Conservation (phyloP, 352 stramenopile genomes). For the Pythium insidiosum region DNA sequence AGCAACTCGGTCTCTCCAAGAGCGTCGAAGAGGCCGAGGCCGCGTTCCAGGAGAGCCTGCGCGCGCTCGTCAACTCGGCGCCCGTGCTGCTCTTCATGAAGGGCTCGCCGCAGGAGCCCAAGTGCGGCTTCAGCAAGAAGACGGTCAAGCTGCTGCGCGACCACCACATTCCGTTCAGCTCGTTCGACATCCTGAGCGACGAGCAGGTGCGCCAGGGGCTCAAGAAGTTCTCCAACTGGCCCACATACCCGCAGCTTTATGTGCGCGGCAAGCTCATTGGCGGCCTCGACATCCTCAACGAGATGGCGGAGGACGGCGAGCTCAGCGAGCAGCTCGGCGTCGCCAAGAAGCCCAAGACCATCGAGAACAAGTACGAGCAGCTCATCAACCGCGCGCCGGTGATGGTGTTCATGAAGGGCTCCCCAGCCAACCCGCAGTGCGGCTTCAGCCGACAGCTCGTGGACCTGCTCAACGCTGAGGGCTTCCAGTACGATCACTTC, state of each 20-base stretch:
- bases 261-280: constrained; percentile 91
- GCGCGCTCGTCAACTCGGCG: constrained; percentile 78
- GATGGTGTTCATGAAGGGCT: constrained; percentile 99
- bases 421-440: constrained; percentile 89
- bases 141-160: constrained; percentile 86
- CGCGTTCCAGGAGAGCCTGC: constrained; percentile 79
- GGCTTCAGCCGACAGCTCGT: constrained; percentile 95
- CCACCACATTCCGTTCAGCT: constrained; percentile 88
- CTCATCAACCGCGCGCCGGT: constrained; percentile 87
- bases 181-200: constrained; percentile 94
- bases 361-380: constrained; percentile 81
- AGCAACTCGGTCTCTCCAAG: constrained; percentile 67
- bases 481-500: constrained; percentile 94
- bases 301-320: constrained; percentile 89
- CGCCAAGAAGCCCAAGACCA: constrained; percentile 75
- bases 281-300: constrained; percentile 93
- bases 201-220: constrained; percentile 93
- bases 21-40: constrained; percentile 70
- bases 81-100: constrained; percentile 96
- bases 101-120: constrained; percentile 81
- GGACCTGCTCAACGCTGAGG: constrained; percentile 85
- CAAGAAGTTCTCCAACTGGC: constrained; percentile 96
- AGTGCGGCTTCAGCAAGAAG: constrained; percentile 94
- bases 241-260: constrained; percentile 97
- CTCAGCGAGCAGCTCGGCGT: constrained; percentile 87